Conservation (phyloP, 768 basidiomycete genomes). For the Mycena albidolilacea region DNA sequence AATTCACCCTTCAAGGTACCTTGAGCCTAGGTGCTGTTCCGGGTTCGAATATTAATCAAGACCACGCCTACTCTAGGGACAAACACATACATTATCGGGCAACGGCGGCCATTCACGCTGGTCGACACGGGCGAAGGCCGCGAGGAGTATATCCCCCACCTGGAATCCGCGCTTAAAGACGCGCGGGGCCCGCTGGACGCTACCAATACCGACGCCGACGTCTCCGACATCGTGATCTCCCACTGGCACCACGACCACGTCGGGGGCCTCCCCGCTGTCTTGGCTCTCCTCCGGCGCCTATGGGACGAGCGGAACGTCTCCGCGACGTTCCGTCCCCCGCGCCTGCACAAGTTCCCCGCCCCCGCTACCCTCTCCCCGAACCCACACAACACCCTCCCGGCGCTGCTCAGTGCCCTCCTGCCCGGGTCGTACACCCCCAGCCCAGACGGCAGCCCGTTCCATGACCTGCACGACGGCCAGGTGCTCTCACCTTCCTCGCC, state of each 20-base stretch:
- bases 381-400: conserved; percentile 52
- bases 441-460: conserved; percentile 61
- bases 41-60: no score
- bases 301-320: conserved; percentile 68
- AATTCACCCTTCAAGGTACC: conserved; percentile 87
- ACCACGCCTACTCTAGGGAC: conserved; percentile 69
- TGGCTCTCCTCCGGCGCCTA: conserved; percentile 73
- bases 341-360: conserved; percentile 80
- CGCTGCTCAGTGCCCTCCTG: conserved; percentile 58
- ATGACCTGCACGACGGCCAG: conserved; percentile 74
- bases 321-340: conserved; percentile 72
- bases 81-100: conserved; percentile 90
- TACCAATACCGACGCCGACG: conserved; percentile 58
- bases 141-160: conserved; percentile 75
- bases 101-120: conserved; percentile 79
- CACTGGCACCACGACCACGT: conserved; percentile 94
- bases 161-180: conserved; percentile 72
- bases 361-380: conserved; percentile 39
- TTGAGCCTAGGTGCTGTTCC: background rate
- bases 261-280: conserved; percentile 80
- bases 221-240: conserved; percentile 93
- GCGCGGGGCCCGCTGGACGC: conserved; percentile 48
- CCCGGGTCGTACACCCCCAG: conserved; percentile 62
- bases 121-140: conserved; percentile 88
- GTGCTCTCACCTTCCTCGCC: conserved; percentile 53